Percentiles rank a stretch among this genome's conserved stretches.
phyloP scores from a whole-genome alignment of 2,329 filamentous ascomycete genomes.

The Ophidiomyces ophidiicola region DNA sequence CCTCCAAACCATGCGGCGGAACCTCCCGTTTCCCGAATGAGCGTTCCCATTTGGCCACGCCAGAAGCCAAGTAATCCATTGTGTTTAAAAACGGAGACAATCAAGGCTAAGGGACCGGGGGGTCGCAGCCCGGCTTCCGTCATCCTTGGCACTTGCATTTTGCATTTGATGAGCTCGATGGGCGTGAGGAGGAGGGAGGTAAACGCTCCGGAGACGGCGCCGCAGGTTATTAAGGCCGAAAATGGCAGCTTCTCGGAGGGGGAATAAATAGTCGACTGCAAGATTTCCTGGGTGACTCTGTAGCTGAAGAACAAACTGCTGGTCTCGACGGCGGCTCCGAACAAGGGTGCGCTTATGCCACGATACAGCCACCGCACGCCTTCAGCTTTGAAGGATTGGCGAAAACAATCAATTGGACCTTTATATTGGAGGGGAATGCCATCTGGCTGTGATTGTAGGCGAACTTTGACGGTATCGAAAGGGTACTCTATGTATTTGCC shows the following conservation, averaged over 20 bases:
- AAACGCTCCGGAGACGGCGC: slow-evolving; percentile 74
- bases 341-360: slow-evolving; percentile 79
- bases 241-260: slow-evolving; percentile 51
- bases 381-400: slow-evolving; percentile 66
- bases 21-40: slow-evolving; percentile 87
- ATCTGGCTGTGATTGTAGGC: slow-evolving; percentile 88
- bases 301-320: slow-evolving; percentile 91
- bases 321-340: slow-evolving; percentile 84
- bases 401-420: slow-evolving; percentile 86
- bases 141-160: slow-evolving; percentile 68
- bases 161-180: slow-evolving; percentile 95
- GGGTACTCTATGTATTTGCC: slow-evolving; percentile 98
- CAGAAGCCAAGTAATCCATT: slow-evolving; percentile 81
- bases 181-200: slow-evolving; percentile 87
- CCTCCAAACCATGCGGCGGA: slow-evolving; percentile 90
- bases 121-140: slow-evolving; percentile 32
- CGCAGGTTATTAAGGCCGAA: slow-evolving; percentile 62
- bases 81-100: slow-evolving; percentile 66
- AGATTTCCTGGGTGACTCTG: slow-evolving; percentile 48
- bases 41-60: slow-evolving; percentile 84
- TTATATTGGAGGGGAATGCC: slow-evolving; percentile 67
- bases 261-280: slow-evolving; percentile 53
- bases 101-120: slow-evolving; percentile 56
- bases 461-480: slow-evolving; percentile 96
- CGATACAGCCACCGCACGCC: slow-evolving; percentile 77